Conservation (phyloP, 768 basidiomycete species). For the Termitomyces sp. region DNA sequence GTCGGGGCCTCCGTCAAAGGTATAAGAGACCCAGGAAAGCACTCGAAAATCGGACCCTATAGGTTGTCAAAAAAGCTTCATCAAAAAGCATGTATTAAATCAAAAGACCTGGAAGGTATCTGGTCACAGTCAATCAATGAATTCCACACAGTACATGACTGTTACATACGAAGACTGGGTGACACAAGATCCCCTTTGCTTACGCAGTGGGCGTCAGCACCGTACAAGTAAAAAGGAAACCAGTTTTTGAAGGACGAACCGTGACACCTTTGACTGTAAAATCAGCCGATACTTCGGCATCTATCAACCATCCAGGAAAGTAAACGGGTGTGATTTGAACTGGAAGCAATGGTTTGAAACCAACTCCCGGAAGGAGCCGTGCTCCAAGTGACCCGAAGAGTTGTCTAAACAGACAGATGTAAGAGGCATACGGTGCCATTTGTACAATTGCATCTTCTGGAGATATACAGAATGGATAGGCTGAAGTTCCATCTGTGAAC, state of each 20-base stretch:
- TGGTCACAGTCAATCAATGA: constrained; percentile 19
- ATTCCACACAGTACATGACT: background rate
- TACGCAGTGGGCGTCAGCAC: constrained; percentile 1
- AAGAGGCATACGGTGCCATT: constrained; percentile 29
- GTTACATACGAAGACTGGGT: constrained; percentile 44
- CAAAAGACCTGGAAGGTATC: constrained; percentile 40
- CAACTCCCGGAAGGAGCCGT: constrained; percentile 31
- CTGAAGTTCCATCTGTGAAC: constrained; percentile 21
- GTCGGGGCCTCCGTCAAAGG: constrained; percentile 21
- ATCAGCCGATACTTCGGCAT: constrained; percentile 44
- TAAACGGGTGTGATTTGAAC: constrained; percentile 48
- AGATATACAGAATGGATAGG: constrained; percentile 47
- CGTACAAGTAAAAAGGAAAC: background rate
- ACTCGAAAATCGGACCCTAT: constrained; percentile 40
- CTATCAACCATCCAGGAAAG: constrained; percentile 60
- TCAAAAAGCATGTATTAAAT: background rate
- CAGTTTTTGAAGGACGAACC: constrained; percentile 13
- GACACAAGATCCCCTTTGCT: constrained; percentile 29
- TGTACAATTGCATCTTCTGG: constrained; percentile 38
- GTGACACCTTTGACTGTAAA: constrained; percentile 22
- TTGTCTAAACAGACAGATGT: constrained; percentile 17
- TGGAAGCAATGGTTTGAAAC: constrained; percentile 37
- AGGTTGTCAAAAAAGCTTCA: background rate
- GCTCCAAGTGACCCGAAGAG: constrained; percentile 26
- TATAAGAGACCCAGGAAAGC: constrained; percentile 39